Evolutionary conservation across 1,284 basidiomycete genomes (phyloP), one percentile per base, ranked within the genome.

Genomic region (Porphyrellus sp.): DNA sequence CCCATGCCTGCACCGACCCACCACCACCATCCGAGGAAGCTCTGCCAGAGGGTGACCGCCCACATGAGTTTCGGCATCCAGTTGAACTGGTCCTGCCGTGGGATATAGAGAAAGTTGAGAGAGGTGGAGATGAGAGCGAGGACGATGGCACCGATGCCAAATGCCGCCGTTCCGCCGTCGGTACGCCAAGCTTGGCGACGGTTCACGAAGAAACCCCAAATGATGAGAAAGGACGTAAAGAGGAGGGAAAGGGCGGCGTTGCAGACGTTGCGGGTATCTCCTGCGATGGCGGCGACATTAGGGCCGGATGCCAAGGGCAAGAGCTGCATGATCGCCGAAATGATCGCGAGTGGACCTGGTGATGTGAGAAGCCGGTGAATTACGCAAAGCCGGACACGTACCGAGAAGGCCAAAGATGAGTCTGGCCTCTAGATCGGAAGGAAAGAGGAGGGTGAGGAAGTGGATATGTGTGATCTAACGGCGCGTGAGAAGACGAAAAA

Each of bases 181-280:
- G 89, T 91, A 16, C 95, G 82, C 96, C 96, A 99, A 1, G 97
- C 97, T 50, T 93, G 83, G 46, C 84, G 79, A 27, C 93, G 82
- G 66, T 98, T 98, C 60, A 99, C 83, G 49, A 93, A 72, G 54
- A 91, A 79, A 37, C 96, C 97, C 96, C 96, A 99, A 56, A 98
- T 85, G 64, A 94, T 77, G 49, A 99, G 85, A 2, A 91, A 85
- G 40, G 82, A 75, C 5, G 93, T 94, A 74, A 98, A 99, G 51
- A 99, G 85, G 46, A 99, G 80, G 18, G 94, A 91, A 21, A 99
- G 83, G 0, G 95, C 91, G 5, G 92, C 93, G 69, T 97, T 97
- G 81, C 94, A 96, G 55, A 98, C 89, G 73, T 97, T 97, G 51
- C 91, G 86, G 25, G 95, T 84, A 25, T 89, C 89, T 53, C 85